Evolutionary conservation across 148 eudicot species (phyloP).

Genomic region (Pouteria glomerata): DNA sequence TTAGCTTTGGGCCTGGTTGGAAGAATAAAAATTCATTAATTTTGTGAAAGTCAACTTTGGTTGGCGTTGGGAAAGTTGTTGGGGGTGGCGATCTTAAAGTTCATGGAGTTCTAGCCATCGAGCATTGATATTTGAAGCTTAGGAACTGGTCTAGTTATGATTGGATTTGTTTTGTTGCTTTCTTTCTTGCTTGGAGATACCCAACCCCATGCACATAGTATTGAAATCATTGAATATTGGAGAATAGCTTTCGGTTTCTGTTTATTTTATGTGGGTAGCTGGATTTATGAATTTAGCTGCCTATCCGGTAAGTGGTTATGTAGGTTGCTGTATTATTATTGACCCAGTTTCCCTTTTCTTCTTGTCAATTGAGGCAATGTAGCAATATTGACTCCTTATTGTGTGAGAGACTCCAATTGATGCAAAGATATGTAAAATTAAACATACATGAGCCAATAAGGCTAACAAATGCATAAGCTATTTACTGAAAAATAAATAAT

Average conservation of each 20-base stretch:
- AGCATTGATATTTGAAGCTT: not conserved
- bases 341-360: not conserved
- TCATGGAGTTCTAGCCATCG: not conserved
- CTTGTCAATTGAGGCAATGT: not conserved
- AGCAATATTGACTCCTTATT: not conserved
- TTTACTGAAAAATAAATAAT: too few species aligned
- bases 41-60: not conserved
- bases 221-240: not conserved
- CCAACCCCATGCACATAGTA: not conserved
- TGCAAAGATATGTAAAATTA: not conserved
- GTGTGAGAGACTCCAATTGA: not conserved
- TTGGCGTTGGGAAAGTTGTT: not conserved
- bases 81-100: not conserved
- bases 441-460: too few species aligned
- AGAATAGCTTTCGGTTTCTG: not conserved
- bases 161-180: not conserved
- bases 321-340: too few species aligned
- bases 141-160: not conserved
- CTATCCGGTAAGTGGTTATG: too few species aligned
- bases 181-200: not conserved
- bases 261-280: not conserved
- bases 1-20: too few species aligned
- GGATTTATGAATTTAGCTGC: not conserved
- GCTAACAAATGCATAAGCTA: too few species aligned
- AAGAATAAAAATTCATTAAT: too few species aligned